Conservation (phyloP, 108 stramenopile species). For the Fragilariopsis cylindrus region DNA sequence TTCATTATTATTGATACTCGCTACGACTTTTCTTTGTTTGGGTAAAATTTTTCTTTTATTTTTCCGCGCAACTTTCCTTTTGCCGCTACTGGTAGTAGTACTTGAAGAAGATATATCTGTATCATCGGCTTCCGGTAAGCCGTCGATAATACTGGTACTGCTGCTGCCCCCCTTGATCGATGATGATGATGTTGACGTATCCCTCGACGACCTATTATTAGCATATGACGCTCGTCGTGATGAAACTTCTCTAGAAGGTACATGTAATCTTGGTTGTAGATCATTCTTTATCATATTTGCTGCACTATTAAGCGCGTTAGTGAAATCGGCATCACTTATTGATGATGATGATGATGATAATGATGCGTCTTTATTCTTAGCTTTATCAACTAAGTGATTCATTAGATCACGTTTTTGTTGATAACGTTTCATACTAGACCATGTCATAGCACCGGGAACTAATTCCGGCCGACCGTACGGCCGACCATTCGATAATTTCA, state of each 20-base stretch:
- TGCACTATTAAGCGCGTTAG: constrained; percentile 1
- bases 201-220: neutral
- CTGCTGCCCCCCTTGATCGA: constrained; percentile 2
- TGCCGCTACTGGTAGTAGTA: neutral
- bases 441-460: constrained; percentile 61
- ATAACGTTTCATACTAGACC: constrained; percentile 38
- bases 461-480: constrained; percentile 49
- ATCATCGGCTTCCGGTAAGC: neutral
- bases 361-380: neutral
- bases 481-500: constrained; percentile 8
- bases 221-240: neutral
- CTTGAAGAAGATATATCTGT: neutral
- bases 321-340: neutral
- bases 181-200: neutral
- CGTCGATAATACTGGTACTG: neutral
- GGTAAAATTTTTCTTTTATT: constrained; percentile 41
- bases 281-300: constrained; percentile 1
- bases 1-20: neutral
- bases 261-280: neutral
- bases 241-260: neutral
- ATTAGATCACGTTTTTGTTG: constrained; percentile 24
- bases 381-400: constrained; percentile 14
- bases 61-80: constrained; percentile 13
- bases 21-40: constrained; percentile 2
- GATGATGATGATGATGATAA: neutral